These are phyloP conservation scores for Termitomyces sp. DNA, from an alignment of 768 basidiomycete genomes.

Conservation along the genomic window DNA sequence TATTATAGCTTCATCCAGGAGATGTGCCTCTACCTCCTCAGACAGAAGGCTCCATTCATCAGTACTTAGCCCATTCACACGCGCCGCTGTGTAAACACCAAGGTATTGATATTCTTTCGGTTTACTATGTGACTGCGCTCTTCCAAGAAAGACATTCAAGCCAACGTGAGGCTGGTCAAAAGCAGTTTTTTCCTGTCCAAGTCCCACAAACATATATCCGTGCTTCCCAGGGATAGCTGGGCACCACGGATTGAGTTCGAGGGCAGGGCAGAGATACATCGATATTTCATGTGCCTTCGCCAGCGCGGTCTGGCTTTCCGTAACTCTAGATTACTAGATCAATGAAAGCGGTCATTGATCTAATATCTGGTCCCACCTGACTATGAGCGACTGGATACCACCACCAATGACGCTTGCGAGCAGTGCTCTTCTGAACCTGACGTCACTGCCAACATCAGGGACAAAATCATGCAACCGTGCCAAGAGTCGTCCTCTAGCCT, in stretches of 20 bases:
- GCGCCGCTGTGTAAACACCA: slow-evolving; percentile 37
- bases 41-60: slow-evolving; percentile 43
- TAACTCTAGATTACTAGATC: slow-evolving; percentile 17
- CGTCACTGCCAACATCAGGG: slow-evolving; percentile 18
- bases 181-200: slow-evolving; percentile 37
- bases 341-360: neutral
- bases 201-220: slow-evolving; percentile 52
- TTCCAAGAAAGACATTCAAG: slow-evolving; percentile 41
- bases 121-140: slow-evolving; percentile 20
- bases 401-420: slow-evolving; percentile 34
- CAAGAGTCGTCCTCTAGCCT: slow-evolving; percentile 17
- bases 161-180: slow-evolving; percentile 31
- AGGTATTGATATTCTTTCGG: slow-evolving; percentile 35
- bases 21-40: slow-evolving; percentile 25
- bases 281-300: slow-evolving; percentile 26
- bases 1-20: neutral
- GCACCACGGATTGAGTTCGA: slow-evolving; percentile 51
- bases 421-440: slow-evolving; percentile 32
- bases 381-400: slow-evolving; percentile 29
- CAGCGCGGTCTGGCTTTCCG: slow-evolving; percentile 19
- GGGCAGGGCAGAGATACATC: slow-evolving; percentile 43
- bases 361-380: slow-evolving; percentile 19
- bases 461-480: slow-evolving; percentile 18
- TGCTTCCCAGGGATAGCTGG: slow-evolving; percentile 41
- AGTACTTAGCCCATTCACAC: slow-evolving; percentile 33